Evolutionary conservation across 441 rosid genomes (phyloP).

Genomic region (Populus hybrid): DNA sequence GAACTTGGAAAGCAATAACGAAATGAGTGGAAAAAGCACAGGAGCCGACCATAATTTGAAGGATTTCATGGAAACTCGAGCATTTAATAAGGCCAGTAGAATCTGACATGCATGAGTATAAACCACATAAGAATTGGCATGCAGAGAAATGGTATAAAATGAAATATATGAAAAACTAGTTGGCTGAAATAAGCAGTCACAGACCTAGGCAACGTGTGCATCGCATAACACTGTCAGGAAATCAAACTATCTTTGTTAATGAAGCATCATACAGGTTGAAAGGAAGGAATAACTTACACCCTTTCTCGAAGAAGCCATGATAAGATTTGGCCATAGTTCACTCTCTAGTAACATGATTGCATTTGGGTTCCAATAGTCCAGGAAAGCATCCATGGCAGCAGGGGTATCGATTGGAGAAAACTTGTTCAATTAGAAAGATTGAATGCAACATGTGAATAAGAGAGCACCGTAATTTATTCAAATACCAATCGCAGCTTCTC

Average conservation of each 20-base stretch:
- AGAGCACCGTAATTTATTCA: no score
- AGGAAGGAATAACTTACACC: conserved; percentile 47
- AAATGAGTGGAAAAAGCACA: conserved; percentile 58
- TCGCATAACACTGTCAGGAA: background rate
- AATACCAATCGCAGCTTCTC: background rate
- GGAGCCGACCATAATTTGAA: conserved; percentile 70
- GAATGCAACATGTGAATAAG: background rate
- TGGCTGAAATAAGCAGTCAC: background rate
- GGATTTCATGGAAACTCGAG: conserved; percentile 71
- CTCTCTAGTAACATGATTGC: conserved; percentile 76
- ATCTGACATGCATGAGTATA: conserved; percentile 43
- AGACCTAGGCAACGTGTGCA: background rate
- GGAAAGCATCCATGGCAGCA: conserved; percentile 63
- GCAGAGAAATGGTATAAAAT: background rate
- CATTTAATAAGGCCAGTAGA: conserved; percentile 72
- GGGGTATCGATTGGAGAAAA: conserved; percentile 92
- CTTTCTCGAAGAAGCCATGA: conserved; percentile 61
- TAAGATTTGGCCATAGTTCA: conserved; percentile 94
- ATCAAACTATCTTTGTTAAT: background rate
- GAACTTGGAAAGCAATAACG: conserved; percentile 77
- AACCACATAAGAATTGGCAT: background rate
- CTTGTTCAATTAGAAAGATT: conserved; percentile 38
- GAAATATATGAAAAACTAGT: background rate
- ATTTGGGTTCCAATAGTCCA: conserved; percentile 75
- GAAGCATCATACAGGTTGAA: background rate